Evolutionary conservation across 331 rosid species (phyloP).

Genomic region (Dryas integrifolia): DNA sequence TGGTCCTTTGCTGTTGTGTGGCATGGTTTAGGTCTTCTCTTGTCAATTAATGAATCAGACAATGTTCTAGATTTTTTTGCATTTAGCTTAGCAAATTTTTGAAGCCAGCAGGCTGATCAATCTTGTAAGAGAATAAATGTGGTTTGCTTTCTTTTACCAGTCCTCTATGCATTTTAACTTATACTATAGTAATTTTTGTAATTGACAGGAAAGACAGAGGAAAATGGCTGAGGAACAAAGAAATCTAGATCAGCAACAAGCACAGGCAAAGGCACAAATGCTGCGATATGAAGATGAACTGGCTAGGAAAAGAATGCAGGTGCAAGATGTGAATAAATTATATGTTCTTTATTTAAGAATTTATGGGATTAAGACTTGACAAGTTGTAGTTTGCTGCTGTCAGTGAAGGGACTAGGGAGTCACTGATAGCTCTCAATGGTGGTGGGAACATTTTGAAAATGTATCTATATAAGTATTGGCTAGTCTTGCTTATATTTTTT

Average conservation of each 20-base stretch:
- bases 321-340: slow-evolving; percentile 29
- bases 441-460: background rate
- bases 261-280: slow-evolving; percentile 80
- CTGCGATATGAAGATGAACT: slow-evolving; percentile 78
- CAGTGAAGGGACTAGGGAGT: background rate
- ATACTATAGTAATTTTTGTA: slow-evolving; percentile 3
- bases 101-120: background rate
- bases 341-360: background rate
- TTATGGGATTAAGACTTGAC: background rate
- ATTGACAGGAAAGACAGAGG: slow-evolving; percentile 70
- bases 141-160: slow-evolving; percentile 1
- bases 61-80: background rate
- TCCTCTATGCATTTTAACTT: slow-evolving; percentile 15
- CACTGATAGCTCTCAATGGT: background rate
- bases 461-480: background rate
- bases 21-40: background rate
- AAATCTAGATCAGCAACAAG: slow-evolving; percentile 77
- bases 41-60: background rate
- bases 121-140: background rate
- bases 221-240: slow-evolving; percentile 84
- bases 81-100: background rate
- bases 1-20: background rate
- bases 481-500: background rate
- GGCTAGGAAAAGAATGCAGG: slow-evolving; percentile 92
- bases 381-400: background rate